Conservation (phyloP, 495 filamentous ascomycete species). For the Acidiella bohemica region DNA sequence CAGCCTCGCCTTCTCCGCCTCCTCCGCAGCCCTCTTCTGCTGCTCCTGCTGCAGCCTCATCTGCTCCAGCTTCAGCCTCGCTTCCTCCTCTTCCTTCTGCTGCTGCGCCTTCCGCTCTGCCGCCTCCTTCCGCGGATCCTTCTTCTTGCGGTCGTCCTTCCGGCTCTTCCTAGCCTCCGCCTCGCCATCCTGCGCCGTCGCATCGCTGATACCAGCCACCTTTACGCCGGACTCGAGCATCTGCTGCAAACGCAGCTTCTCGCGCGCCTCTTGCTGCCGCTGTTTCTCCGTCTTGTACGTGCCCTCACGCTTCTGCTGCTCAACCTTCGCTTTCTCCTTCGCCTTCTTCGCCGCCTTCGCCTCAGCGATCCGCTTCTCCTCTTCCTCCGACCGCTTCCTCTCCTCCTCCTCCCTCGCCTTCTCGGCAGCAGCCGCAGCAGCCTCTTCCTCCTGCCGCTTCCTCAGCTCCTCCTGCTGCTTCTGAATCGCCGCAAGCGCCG, state of each 20-base stretch:
- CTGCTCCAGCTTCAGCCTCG: slow-evolving; percentile 34
- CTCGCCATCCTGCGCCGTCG: slow-evolving; percentile 17
- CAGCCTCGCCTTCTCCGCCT: slow-evolving; percentile 32
- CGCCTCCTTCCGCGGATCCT: slow-evolving; percentile 51
- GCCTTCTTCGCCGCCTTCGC: slow-evolving; percentile 72
- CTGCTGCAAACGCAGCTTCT: slow-evolving; percentile 81
- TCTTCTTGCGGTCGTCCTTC: slow-evolving; percentile 35
- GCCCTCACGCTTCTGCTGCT: slow-evolving; percentile 88
- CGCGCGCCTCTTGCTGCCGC: slow-evolving; percentile 67
- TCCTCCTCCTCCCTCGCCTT: slow-evolving; percentile 58
- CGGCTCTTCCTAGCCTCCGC: slow-evolving; percentile 62
- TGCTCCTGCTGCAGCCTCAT: slow-evolving; percentile 29
- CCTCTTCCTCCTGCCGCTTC: slow-evolving; percentile 62
- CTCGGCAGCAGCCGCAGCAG: slow-evolving; percentile 54
- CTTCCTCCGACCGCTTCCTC: slow-evolving; percentile 55
- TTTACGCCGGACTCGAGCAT: slow-evolving; percentile 71
- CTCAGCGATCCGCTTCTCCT: slow-evolving; percentile 60
- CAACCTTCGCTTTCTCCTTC: slow-evolving; percentile 88
- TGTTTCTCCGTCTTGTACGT: slow-evolving; percentile 92
- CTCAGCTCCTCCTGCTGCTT: slow-evolving; percentile 79
- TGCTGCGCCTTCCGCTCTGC: slow-evolving; percentile 44
- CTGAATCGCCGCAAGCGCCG: slow-evolving; percentile 69
- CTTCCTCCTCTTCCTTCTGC: slow-evolving; percentile 35
- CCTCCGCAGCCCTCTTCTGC: slow-evolving; percentile 40
- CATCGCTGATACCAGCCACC: slow-evolving; percentile 57